Percentiles rank a stretch among this genome's conserved stretches.
phyloP scores from a whole-genome alignment of 2,329 filamentous ascomycete genomes.

The Huntiella decipiens region DNA sequence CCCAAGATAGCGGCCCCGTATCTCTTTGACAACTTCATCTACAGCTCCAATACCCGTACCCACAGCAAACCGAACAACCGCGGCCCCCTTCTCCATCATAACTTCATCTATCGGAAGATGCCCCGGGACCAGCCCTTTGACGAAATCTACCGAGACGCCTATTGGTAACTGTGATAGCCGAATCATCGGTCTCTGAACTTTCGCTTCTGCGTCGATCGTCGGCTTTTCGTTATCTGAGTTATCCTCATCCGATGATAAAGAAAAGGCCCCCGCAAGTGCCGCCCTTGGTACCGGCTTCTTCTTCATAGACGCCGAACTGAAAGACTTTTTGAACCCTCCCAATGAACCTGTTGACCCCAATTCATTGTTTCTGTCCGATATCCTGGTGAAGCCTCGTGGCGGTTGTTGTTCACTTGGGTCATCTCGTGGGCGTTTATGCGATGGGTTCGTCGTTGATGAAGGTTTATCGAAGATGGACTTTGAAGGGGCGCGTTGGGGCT shows the following conservation, averaged over 20 bases:
- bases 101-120: slow-evolving; percentile 53
- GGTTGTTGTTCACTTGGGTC: too few species aligned
- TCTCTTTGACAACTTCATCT: slow-evolving; percentile 53
- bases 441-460: too few species aligned
- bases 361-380: too few species aligned
- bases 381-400: too few species aligned
- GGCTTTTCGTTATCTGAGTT: too few species aligned
- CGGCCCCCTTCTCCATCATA: slow-evolving; percentile 49
- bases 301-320: slow-evolving; percentile 44
- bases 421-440: too few species aligned
- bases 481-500: too few species aligned
- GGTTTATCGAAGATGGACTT: too few species aligned
- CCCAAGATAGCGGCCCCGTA: slow-evolving; percentile 73
- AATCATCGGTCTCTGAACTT: slow-evolving; percentile 43
- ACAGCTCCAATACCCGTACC: slow-evolving; percentile 72
- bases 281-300: slow-evolving; percentile 19
- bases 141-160: slow-evolving; percentile 36
- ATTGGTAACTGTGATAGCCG: slow-evolving; percentile 42
- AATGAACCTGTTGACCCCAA: too few species aligned
- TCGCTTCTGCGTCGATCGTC: slow-evolving; percentile 29
- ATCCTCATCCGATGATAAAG: too few species aligned
- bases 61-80: slow-evolving; percentile 62
- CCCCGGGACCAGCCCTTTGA: slow-evolving; percentile 39
- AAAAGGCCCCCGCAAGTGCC: background rate
- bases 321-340: slow-evolving; percentile 30